Evolutionary conservation across 2,329 filamentous ascomycete genomes (phyloP), one percentile per base, ranked within the genome.

Genomic region (Calonectria naviculata): DNA sequence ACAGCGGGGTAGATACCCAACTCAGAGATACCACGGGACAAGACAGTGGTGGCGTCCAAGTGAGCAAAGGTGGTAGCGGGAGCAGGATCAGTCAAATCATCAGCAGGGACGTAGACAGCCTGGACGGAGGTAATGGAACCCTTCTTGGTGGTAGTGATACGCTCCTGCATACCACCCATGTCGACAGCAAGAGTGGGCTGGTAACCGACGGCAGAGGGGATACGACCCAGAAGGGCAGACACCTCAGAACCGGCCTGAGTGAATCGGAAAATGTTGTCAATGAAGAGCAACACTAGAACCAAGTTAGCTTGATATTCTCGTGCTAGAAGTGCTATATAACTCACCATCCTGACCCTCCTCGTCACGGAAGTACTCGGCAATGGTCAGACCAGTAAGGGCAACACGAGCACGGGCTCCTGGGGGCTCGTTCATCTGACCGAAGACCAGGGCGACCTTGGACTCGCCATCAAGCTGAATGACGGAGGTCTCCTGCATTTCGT

Each of bases 361-460:
- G 72, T 92, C 89, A 77, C 91, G 87, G 89, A 98, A 98, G 82
- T 97, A 94, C 82, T 98, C 95, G 52, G 93, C 93, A 9, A 95
- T 85, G 1, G 93, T 94, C 58, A 90, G 15, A 88, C 95, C 96
- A 85, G 97, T 99, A 84, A 99, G 93, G 82, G 97, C 97, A 83
- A 99, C 97, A 97, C 97, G 96, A 85, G 97, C 97, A 95, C 97
- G 97, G 84, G 97, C 97, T 91, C 97, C 97, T 77, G 97, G 97
- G 86, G 97, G 97, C 91, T 99, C 97, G 92, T 99, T 99, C 97
- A 99, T 99, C 91, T 99, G 97, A 91, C 97, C 97, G 89, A 99
- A 99, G 80, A 99, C 97, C 80, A 99, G 90, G 77, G 97, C 95
- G 90, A 98, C 97, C 93, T 99, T 99, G 87, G 97, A 98, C 83